Evolutionary conservation across 345 rosid genomes (phyloP).

Genomic region (Boechera divaricarpa): DNA sequence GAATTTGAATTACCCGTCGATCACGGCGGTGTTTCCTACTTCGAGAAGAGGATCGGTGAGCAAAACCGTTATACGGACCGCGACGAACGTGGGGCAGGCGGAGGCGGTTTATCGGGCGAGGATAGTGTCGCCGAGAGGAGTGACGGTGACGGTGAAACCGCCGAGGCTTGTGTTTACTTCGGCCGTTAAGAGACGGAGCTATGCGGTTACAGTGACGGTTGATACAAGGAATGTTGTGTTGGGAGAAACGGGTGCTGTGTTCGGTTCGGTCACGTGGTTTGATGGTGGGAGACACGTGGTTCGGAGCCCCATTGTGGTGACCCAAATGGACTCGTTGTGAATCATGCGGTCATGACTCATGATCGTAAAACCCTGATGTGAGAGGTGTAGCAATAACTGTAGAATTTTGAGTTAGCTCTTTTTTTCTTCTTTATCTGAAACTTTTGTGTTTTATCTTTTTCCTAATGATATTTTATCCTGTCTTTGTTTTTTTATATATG

Average conservation of each 20-base stretch:
- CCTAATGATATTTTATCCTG: slow-evolving; percentile 25
- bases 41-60: slow-evolving; percentile 47
- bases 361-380: slow-evolving; percentile 24
- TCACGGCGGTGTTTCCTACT: slow-evolving; percentile 66
- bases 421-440: background rate
- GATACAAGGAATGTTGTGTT: slow-evolving; percentile 56
- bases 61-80: slow-evolving; percentile 60
- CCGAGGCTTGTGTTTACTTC: slow-evolving; percentile 55
- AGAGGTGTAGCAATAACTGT: slow-evolving; percentile 33
- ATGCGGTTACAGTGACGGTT: slow-evolving; percentile 58
- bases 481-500: background rate
- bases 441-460: slow-evolving; percentile 24
- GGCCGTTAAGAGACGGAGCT: slow-evolving; percentile 62
- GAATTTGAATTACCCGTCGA: slow-evolving; percentile 81
- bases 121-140: slow-evolving; percentile 68
- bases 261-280: slow-evolving; percentile 80
- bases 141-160: slow-evolving; percentile 62
- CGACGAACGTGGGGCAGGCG: slow-evolving; percentile 69
- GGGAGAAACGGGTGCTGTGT: slow-evolving; percentile 67
- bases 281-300: slow-evolving; percentile 74
- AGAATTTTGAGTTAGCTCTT: slow-evolving; percentile 30
- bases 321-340: slow-evolving; percentile 48
- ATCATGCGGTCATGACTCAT: slow-evolving; percentile 44
- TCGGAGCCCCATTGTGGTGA: slow-evolving; percentile 75
- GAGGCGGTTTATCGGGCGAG: slow-evolving; percentile 52